Percentiles rank a stretch among this genome's conserved stretches.
Conservation (phyloP, 1,139 yeast species). For the Protomyces inundatus region DNA sequence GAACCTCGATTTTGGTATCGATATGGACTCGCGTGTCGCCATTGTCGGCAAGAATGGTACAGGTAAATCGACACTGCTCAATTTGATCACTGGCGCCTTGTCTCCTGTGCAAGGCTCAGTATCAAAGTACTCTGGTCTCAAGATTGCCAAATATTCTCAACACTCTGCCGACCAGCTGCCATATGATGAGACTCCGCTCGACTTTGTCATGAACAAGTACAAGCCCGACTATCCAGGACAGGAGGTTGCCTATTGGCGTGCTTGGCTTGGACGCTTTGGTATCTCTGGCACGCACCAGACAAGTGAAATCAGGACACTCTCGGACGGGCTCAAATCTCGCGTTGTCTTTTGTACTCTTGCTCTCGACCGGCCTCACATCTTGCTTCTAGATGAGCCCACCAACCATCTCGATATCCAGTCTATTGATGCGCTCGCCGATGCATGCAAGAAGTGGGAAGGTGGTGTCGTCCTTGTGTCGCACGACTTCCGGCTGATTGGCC, state of each 20-base stretch:
- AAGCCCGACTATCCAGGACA: conserved; percentile 65
- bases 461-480: conserved; percentile 98
- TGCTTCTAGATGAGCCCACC: conserved; percentile 97
- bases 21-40: conserved; percentile 98
- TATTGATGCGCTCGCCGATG: conserved; percentile 94
- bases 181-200: conserved; percentile 87
- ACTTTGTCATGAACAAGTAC: conserved; percentile 75
- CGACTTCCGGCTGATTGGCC: conserved; percentile 96
- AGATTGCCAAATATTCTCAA: conserved; percentile 97
- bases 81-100: conserved; percentile 92
- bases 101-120: conserved; percentile 81
- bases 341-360: conserved; percentile 96
- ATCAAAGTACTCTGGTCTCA: conserved; percentile 93
- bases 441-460: conserved; percentile 88
- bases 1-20: conserved; percentile 92
- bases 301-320: conserved; percentile 94
- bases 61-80: conserved; percentile 93
- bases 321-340: conserved; percentile 99
- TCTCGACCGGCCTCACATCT: conserved; percentile 88
- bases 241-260: conserved; percentile 98
- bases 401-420: conserved; percentile 98
- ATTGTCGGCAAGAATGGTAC: conserved; percentile 99
- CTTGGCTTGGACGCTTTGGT: conserved; percentile 96
- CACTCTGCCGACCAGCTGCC: conserved; percentile 98
- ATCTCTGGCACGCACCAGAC: conserved; percentile 99